Evolutionary conservation across 257 asterid species (phyloP), one percentile per base, ranked within the genome.

Genomic region (Prunella vulgaris): DNA sequence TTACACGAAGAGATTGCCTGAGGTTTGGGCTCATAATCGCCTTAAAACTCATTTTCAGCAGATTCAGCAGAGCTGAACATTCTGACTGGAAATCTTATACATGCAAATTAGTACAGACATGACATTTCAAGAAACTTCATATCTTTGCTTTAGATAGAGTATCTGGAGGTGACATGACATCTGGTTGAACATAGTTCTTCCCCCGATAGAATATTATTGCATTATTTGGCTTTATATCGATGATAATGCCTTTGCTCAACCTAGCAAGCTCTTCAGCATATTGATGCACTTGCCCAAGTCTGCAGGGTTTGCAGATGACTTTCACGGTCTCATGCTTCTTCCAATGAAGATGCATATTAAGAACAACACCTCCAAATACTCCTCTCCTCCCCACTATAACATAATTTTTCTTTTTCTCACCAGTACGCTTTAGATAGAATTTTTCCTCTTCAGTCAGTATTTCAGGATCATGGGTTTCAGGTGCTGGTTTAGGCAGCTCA

Each of bases 331-430:
- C 99, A 8, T 93, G 99, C 57, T 77, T 88, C 83, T 93, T 93
- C 96, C 99, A 93, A 40, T 93, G 99, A 63, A 90, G 96, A 83
- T 93, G 99, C 96, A 93, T 93, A 80, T 93, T 93, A 62, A 93
- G 93, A 70, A 93, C 96, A 78, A 90, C 96, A 33, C 97, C 97
- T 67, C 97, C 97, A 86, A 93, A 90, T 66, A 93, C 99, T 60
- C 99, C 99, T 61, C 97, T 79, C 67, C 99, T 88, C 58, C 99
- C 96, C 54, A 93, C 88, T 1, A 88, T 92, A 28, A 89, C 95
- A 78, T 86, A 90, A 73, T 86, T 82, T 74, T 93, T 93, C 96
- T 90, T 90, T 78, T 85, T 93, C 84, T 90, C 96, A 22, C 97
- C 99, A 2, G 90, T 89, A 24, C 96, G 97, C 79, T 87, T 93